Evolutionary conservation across 441 rosid genomes (phyloP).

Genomic region (Dalechampia spathulata): DNA sequence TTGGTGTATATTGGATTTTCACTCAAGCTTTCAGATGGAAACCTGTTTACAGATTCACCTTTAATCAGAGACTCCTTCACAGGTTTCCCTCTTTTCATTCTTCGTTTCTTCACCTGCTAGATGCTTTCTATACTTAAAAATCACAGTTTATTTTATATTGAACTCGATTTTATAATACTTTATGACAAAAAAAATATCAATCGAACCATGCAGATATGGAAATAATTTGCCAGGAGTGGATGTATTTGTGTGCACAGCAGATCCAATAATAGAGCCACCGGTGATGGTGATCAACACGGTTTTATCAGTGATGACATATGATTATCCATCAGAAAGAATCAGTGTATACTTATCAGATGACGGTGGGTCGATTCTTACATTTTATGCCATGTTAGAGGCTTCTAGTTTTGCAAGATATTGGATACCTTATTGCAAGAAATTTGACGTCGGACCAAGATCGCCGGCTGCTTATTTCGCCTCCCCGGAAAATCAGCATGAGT

Average conservation of each 20-base stretch:
- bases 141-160: background rate
- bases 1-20: conserved; percentile 44
- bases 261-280: conserved; percentile 62
- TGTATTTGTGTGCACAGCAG: conserved; percentile 72
- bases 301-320: conserved; percentile 51
- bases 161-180: background rate
- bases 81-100: conserved; percentile 30
- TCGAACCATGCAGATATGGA: conserved; percentile 18
- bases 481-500: background rate
- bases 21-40: conserved; percentile 39
- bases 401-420: conserved; percentile 45
- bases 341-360: conserved; percentile 67
- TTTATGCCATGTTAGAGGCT: conserved; percentile 58
- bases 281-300: conserved; percentile 61
- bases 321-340: conserved; percentile 58
- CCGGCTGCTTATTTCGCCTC: conserved; percentile 37
- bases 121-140: no score
- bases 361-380: conserved; percentile 54
- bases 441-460: conserved; percentile 37
- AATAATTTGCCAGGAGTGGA: conserved; percentile 45
- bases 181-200: no score
- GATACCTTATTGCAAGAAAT: conserved; percentile 53
- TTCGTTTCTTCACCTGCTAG: background rate
- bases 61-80: conserved; percentile 36
- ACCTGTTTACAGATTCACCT: conserved; percentile 29